Conservation (phyloP, 352 stramenopile genomes). For the Globisporangium spinosum region DNA sequence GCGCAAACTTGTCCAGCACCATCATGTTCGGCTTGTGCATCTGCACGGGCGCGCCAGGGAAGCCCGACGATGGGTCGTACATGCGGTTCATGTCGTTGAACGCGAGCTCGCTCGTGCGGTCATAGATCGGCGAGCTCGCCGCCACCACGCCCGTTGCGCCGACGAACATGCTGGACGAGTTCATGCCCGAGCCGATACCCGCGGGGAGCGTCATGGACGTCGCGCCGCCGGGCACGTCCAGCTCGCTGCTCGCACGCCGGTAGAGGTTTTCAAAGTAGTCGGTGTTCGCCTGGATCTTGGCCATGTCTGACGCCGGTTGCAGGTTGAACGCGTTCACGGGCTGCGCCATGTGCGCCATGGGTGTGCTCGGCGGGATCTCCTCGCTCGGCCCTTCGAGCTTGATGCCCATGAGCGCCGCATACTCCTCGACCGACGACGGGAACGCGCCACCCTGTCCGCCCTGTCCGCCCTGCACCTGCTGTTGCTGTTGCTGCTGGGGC, state of each 20-base stretch:
- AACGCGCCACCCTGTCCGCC: conserved; percentile 13
- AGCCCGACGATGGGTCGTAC: conserved; percentile 64
- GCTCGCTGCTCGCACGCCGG: conserved; percentile 32
- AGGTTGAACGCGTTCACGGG: conserved; percentile 32
- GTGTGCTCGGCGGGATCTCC: conserved; percentile 22
- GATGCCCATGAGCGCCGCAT: conserved; percentile 79
- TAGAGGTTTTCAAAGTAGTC: conserved; percentile 81
- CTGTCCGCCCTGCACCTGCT: conserved; percentile 14
- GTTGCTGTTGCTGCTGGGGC: conserved; percentile 23
- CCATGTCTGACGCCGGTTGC: conserved; percentile 35
- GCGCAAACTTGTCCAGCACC: conserved; percentile 19
- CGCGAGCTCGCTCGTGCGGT: conserved; percentile 49
- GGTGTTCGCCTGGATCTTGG: conserved; percentile 79
- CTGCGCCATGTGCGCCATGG: conserved; percentile 31
- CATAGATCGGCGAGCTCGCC: conserved; percentile 36
- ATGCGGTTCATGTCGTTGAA: conserved; percentile 69
- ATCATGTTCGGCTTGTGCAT: conserved; percentile 39
- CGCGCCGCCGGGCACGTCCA: conserved; percentile 29
- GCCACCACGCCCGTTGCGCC: conserved; percentile 21
- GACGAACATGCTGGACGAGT: conserved; percentile 38
- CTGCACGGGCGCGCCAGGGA: conserved; percentile 30
- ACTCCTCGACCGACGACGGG: conserved; percentile 64
- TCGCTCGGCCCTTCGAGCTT: conserved; percentile 64
- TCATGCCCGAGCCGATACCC: conserved; percentile 62
- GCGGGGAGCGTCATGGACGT: conserved; percentile 67